A percentile compares a stretch with the other conserved stretches of the same genome.
Evolutionary conservation across 2,329 filamentous ascomycete genomes (phyloP).

Genomic region (Mariannaea elegans): DNA sequence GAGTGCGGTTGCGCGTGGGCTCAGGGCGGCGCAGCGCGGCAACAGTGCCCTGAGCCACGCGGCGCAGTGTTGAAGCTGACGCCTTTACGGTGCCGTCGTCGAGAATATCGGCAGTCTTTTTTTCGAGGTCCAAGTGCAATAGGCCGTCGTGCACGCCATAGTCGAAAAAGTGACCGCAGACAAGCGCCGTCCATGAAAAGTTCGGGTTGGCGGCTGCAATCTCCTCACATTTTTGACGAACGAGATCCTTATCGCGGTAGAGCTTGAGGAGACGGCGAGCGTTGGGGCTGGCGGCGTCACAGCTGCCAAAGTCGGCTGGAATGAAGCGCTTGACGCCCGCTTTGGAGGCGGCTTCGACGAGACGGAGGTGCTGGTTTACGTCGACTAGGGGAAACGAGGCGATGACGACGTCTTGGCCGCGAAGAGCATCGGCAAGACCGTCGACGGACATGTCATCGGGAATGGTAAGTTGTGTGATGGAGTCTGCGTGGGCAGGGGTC

Average conservation of each 20-base stretch:
- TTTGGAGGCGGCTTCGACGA: slow-evolving; percentile 66
- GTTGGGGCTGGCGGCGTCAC: slow-evolving; percentile 48
- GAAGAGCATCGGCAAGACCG: slow-evolving; percentile 56
- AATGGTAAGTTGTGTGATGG: slow-evolving; percentile 36
- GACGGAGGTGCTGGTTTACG: slow-evolving; percentile 53
- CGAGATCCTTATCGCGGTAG: slow-evolving; percentile 47
- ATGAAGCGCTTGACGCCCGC: slow-evolving; percentile 70
- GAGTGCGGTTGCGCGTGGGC: slow-evolving; percentile 59
- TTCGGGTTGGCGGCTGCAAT: slow-evolving; percentile 44
- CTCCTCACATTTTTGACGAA: slow-evolving; percentile 43
- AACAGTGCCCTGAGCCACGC: slow-evolving; percentile 59
- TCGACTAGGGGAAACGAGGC: slow-evolving; percentile 50
- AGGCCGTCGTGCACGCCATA: slow-evolving; percentile 54
- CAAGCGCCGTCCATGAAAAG: slow-evolving; percentile 61
- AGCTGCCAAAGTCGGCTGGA: slow-evolving; percentile 64
- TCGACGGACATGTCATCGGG: slow-evolving; percentile 42
- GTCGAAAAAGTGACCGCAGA: slow-evolving; percentile 58
- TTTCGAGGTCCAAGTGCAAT: slow-evolving; percentile 55
- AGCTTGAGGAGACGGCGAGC: slow-evolving; percentile 44
- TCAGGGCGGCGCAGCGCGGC: slow-evolving; percentile 58
- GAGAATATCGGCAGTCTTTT: slow-evolving; percentile 54
- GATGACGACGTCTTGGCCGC: slow-evolving; percentile 66
- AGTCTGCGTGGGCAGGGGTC: slow-evolving; percentile 33
- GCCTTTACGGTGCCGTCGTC: slow-evolving; percentile 61
- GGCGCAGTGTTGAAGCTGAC: slow-evolving; percentile 57